These are phyloP conservation scores for Erythrophleum ivorense DNA, from an alignment of 331 rosid species.

Conservation along the genomic window DNA sequence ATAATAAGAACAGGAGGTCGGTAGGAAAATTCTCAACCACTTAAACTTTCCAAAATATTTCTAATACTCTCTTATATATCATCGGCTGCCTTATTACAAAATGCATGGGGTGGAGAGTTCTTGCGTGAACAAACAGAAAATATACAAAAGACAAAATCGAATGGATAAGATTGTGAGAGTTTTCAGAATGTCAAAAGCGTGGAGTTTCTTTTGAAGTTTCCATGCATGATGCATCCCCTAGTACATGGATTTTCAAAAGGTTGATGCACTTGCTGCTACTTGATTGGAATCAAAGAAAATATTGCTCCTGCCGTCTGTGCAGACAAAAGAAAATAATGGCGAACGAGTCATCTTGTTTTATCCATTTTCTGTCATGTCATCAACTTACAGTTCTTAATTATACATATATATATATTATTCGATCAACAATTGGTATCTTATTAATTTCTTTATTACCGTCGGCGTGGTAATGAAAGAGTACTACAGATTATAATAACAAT, in stretches of 20 bases:
- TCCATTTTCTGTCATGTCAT: constrained; percentile 8
- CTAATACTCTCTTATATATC: no score
- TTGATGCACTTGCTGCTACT: not conserved
- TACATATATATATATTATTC: no score
- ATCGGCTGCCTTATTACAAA: no score
- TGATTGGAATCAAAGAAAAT: constrained; percentile 7
- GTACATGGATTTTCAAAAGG: constrained; percentile 1
- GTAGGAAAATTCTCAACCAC: not conserved
- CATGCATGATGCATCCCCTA: not conserved
- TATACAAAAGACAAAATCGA: not conserved
- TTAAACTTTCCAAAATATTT: not conserved
- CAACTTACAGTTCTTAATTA: not conserved
- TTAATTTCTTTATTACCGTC: no score
- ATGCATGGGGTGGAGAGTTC: no score
- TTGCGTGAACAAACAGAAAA: not conserved
- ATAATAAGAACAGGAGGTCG: not conserved
- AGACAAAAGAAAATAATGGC: not conserved
- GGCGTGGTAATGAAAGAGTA: no score
- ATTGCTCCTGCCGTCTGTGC: constrained; percentile 4
- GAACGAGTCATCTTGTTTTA: not conserved
- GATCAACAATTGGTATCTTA: no score
- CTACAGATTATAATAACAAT: no score
- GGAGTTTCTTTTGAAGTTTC: not conserved
- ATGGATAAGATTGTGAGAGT: not conserved
- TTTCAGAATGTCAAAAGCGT: constrained; percentile 20